Conservation (phyloP, 805 yeast species). For the Phaffomyces opuntiae region DNA sequence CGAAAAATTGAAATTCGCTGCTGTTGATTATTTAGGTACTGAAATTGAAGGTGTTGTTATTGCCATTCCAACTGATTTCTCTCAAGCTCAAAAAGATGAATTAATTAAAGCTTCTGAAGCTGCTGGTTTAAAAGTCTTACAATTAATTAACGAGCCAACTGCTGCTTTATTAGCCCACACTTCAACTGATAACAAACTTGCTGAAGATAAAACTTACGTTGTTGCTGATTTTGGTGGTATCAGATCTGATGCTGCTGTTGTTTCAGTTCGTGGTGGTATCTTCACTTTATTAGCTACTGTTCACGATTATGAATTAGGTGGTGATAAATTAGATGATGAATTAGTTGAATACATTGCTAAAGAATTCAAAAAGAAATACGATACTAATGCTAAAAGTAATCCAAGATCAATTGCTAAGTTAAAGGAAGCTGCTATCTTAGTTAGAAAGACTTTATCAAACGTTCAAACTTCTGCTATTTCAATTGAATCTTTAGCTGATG, state of each 20-base stretch:
- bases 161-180: slow-evolving; percentile 85
- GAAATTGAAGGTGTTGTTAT: slow-evolving; percentile 75
- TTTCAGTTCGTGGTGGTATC: slow-evolving; percentile 91
- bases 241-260: slow-evolving; percentile 90
- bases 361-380: slow-evolving; percentile 87
- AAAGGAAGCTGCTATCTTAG: slow-evolving; percentile 69
- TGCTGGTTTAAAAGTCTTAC: slow-evolving; percentile 76
- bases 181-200: slow-evolving; percentile 29
- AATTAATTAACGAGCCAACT: slow-evolving; percentile 86
- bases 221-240: slow-evolving; percentile 97
- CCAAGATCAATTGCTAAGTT: slow-evolving; percentile 87
- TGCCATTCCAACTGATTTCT: slow-evolving; percentile 86
- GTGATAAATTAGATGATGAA: slow-evolving; percentile 75
- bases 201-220: slow-evolving; percentile 68
- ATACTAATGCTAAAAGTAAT: slow-evolving; percentile 71
- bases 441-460: slow-evolving; percentile 88
- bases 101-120: slow-evolving; percentile 53
- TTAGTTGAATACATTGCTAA: slow-evolving; percentile 80
- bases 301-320: slow-evolving; percentile 81
- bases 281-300: slow-evolving; percentile 81
- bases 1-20: slow-evolving; percentile 74
- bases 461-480: slow-evolving; percentile 86
- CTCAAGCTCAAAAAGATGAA: slow-evolving; percentile 62
- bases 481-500: slow-evolving; percentile 90
- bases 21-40: slow-evolving; percentile 86